Base-by-base conservation (phyloP, 768 basidiomycete genomes). In the Pulveroboletus sp. region DNA sequence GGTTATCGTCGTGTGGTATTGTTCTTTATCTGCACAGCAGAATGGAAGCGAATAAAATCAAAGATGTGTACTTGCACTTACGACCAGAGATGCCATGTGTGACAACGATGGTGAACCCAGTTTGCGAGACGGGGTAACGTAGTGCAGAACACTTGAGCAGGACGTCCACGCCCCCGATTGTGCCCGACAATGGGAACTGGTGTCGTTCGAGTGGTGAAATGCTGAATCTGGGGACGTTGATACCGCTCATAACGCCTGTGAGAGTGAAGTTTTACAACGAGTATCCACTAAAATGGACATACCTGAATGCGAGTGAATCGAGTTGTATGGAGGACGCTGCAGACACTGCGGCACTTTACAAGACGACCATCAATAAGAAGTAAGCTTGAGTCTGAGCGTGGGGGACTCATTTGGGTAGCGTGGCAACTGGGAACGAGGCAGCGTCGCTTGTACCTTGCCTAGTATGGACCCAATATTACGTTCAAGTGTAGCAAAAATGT, bases 71-170 rank as follows among this genome's bases (percentile, higher is more conserved):
- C 11, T 6, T 21, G 27, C 20, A 47, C 65, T 55, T 21, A 67
- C 65, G 59, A 23, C 65, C 54, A 2, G 66, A 47, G 19, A 67
- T 6, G 2, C 65, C 65, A 37, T 67, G 65, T 1, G 60, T 59
- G 40, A 67, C 33, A 17, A 67, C 40, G 9, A 67, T 43, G 12
- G 67, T 67, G n/a, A 54, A 9, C 4, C 65, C 65, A 8, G 34
- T 4, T 20, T 42, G 41, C 1, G 62, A 64, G 24, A 68, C 44
- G 14, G 64, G 54, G 34, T 66, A 66, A 16, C 60, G 53, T 45
- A 61, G 20, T 3, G 65, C 65, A 12, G 56, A 20, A 27, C 66
- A 66, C 39, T 47, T 39, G 36, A 66, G 46, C 4, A 51, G 48
- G 13, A 39, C 48, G 10, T 45, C 32, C 27, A 37, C 36, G 2